Evolutionary conservation across 805 yeast genomes (phyloP), one percentile per base, ranked within the genome.

Genomic region (Kurtzmaniella fragi): DNA sequence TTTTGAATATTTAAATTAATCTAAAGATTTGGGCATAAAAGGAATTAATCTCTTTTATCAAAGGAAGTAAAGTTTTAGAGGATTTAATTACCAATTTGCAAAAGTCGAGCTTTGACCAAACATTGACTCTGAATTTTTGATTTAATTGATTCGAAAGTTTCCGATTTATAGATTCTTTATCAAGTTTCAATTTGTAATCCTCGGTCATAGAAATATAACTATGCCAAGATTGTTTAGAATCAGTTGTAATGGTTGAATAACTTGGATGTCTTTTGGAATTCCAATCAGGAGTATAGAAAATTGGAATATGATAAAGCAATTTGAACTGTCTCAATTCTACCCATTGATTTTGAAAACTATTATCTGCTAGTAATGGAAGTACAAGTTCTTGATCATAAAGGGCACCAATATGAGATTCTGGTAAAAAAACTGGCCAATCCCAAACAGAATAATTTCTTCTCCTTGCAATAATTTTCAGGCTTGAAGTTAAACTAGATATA

Each of bases 201-300:
- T 59, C 64, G 2, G 34, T 29, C 2, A 42, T 40, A 28, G 42
- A 44, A 10, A 59, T 49, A 37, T 41, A 44, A 23, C 39, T 42
- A 36, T 50, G 46, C 60, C 59, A 54, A 25, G 44, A 43, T 3
- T 26, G 29, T 20, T 20, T 20, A 20, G 25, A 20, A 20, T 20
- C 25, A 5, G 25, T 5, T 5, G 5, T 20, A 5, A 8, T 20
- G 25, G 25, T 5, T 5, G 25, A 20, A 10, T 34, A 34, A 16
- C 32, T 12, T 20, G 41, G 40, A 36, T 29, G 48, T 23, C 46
- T 42, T 31, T 45, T 48, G 37, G 52, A 49, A 35, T 57, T 62
- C 6, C 57, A 44, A 14, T 46, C 48, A 1, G 67, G 69, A 2
- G 67, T 52, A 7, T 56, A 43, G 20, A 62, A 39, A 2, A 62